These are phyloP conservation scores for Penicillium flavigenum DNA, from an alignment of 495 filamentous ascomycete genomes.

Conservation along the genomic window DNA sequence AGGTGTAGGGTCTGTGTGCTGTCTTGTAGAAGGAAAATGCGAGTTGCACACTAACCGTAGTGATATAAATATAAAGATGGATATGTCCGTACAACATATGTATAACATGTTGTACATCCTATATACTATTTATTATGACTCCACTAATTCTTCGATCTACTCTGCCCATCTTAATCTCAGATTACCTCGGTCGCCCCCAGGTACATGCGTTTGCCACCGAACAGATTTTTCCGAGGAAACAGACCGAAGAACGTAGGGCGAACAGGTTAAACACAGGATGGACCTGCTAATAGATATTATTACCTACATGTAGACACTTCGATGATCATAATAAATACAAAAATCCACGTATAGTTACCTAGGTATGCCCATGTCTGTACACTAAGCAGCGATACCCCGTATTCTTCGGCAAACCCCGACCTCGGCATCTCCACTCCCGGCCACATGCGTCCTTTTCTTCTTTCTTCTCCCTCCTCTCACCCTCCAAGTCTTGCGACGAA, in stretches of 20 bases:
- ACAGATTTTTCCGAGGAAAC: constrained; percentile 19
- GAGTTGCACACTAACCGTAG: not conserved
- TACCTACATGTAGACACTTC: not conserved
- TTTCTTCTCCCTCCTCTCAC: constrained; percentile 20
- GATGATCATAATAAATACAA: not conserved
- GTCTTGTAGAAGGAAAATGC: not conserved
- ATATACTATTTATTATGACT: not conserved
- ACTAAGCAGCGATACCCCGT: not conserved
- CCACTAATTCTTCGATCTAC: not conserved
- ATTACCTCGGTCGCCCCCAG: constrained; percentile 14
- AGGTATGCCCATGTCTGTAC: too few relatives aligned
- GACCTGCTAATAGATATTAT: not conserved
- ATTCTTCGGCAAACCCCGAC: constrained; percentile 27
- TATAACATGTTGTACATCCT: not conserved
- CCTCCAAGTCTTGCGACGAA: constrained; percentile 15
- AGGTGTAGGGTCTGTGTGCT: not conserved
- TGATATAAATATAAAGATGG: not conserved
- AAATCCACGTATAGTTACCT: not conserved
- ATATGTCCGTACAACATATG: not conserved
- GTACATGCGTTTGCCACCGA: constrained; percentile 21
- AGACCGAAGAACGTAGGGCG: not conserved
- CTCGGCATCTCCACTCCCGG: constrained; percentile 34
- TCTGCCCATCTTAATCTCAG: constrained; percentile 3
- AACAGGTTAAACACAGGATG: not conserved
- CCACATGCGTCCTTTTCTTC: constrained; percentile 30